Evolutionary conservation across 352 stramenopile genomes (phyloP).

Genomic region (Blastocystis sp.): DNA sequence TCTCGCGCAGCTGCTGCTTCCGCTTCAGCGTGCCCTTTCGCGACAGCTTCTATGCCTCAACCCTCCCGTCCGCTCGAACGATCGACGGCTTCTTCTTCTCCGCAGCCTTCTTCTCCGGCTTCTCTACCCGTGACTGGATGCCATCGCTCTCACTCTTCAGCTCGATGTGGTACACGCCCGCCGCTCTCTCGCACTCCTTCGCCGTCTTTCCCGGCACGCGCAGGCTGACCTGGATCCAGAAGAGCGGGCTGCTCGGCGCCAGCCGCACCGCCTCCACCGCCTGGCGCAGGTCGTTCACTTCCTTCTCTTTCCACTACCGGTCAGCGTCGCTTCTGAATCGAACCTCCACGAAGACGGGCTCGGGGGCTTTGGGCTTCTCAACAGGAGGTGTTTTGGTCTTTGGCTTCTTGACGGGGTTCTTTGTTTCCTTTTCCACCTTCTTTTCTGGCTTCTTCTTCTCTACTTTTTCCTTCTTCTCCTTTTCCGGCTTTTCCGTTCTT

Average conservation of each 20-base stretch:
- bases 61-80: background rate
- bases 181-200: background rate
- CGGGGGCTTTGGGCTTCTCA: background rate
- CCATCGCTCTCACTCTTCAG: background rate
- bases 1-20: conserved; percentile 21
- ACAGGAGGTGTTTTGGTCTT: background rate
- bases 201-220: background rate
- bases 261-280: background rate
- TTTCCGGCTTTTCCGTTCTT: background rate
- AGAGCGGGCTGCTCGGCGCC: background rate
- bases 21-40: conserved; percentile 57
- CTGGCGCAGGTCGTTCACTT: background rate
- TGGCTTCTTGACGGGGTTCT: background rate
- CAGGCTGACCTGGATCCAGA: conserved; percentile 24
- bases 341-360: background rate
- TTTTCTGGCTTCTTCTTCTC: background rate
- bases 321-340: background rate
- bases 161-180: background rate
- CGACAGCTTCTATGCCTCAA: conserved; percentile 30
- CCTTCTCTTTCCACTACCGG: conserved; percentile 18
- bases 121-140: background rate
- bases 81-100: conserved; percentile 7
- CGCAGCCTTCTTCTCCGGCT: background rate
- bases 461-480: background rate
- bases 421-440: background rate